Evolutionary conservation across 106 monocot species (phyloP).

Genomic region (Allium fistulosum): DNA sequence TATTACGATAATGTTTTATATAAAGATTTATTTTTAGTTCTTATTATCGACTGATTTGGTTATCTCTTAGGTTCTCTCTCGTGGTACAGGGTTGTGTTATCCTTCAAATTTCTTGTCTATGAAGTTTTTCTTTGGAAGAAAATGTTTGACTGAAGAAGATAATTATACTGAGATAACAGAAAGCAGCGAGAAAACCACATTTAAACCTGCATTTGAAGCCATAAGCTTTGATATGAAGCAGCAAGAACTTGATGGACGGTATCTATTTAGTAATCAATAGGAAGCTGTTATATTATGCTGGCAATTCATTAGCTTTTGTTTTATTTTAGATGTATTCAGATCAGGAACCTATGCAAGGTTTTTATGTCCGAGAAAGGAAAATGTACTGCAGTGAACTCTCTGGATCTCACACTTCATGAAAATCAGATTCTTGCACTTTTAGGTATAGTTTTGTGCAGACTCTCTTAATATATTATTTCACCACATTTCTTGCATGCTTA

Average conservation of each 20-base stretch:
- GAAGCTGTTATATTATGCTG: neutral
- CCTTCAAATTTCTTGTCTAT: slow-evolving; percentile 69
- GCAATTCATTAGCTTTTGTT: slow-evolving; percentile 1
- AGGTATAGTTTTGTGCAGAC: slow-evolving; percentile 28
- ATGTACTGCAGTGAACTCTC: slow-evolving; percentile 73
- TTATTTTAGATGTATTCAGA: slow-evolving; percentile 59
- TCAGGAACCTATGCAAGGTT: slow-evolving; percentile 72
- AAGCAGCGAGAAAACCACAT: neutral
- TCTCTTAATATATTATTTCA: too few relatives aligned
- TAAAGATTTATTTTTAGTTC: too few relatives aligned
- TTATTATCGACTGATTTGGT: neutral
- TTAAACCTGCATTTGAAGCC: slow-evolving; percentile 29
- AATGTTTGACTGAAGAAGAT: slow-evolving; percentile 7
- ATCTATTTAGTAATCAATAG: neutral
- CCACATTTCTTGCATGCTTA: too few relatives aligned
- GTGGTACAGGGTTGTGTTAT: slow-evolving; percentile 57
- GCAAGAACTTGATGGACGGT: slow-evolving; percentile 16
- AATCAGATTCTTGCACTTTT: slow-evolving; percentile 91
- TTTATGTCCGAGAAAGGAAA: slow-evolving; percentile 52
- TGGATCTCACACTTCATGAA: slow-evolving; percentile 74
- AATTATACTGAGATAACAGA: slow-evolving; percentile 10
- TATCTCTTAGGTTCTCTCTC: slow-evolving; percentile 51
- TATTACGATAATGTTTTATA: too few relatives aligned
- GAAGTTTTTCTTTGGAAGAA: slow-evolving; percentile 27
- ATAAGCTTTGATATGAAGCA: slow-evolving; percentile 27